These are phyloP conservation scores for Aquilaria sinensis DNA, from an alignment of 345 rosid genomes.

Conservation along the genomic window DNA sequence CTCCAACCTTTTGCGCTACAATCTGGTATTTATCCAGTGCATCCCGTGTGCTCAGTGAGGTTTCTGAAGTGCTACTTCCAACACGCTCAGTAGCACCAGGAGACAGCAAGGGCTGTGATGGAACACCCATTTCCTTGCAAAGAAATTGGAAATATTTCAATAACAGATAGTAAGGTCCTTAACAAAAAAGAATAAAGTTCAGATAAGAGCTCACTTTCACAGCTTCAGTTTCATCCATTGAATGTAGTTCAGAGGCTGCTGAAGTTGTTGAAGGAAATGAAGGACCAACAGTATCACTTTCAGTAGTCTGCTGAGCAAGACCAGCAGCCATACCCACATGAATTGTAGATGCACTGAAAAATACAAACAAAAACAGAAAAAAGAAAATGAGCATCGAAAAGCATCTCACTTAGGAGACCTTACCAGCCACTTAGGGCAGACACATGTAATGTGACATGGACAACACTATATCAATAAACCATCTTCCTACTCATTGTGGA, in stretches of 20 bases:
- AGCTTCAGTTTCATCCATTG: conserved; percentile 39
- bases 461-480: no score
- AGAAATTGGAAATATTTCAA: conserved; percentile 14
- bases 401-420: neutral
- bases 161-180: neutral
- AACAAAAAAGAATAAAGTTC: conserved; percentile 11
- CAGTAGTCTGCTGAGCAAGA: conserved; percentile 37
- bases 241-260: conserved; percentile 41
- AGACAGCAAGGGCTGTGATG: conserved; percentile 45
- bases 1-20: conserved; percentile 72
- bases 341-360: conserved; percentile 46
- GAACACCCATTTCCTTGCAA: conserved; percentile 39
- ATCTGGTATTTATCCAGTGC: conserved; percentile 88
- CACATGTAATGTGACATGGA: no score
- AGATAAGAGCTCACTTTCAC: conserved; percentile 36
- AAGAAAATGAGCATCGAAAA: neutral
- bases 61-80: conserved; percentile 52
- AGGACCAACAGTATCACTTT: conserved; percentile 33
- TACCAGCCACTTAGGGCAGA: no score
- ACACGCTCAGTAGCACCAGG: conserved; percentile 51
- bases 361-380: conserved; percentile 8
- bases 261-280: conserved; percentile 41
- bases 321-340: conserved; percentile 46
- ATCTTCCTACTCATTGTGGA: no score
- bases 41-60: conserved; percentile 76